Conservation (phyloP, 1,139 yeast genomes). For the Williopsis jadinii region DNA sequence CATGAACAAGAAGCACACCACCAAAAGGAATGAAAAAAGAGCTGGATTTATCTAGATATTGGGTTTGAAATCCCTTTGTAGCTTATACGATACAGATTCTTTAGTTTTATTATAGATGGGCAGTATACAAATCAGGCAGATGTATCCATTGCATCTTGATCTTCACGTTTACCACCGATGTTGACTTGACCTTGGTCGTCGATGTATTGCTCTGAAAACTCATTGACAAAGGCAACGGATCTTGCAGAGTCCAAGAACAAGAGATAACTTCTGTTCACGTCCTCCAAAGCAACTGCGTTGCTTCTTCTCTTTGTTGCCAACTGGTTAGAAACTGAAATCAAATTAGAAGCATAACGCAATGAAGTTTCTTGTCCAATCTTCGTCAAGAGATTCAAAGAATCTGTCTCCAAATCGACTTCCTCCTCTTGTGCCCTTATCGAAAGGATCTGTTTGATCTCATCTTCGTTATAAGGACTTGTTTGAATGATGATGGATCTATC, state of each 20-base stretch:
- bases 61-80: no score
- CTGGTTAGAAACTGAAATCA: conserved; percentile 84
- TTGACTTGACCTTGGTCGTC: conserved; percentile 65
- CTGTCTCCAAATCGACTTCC: conserved; percentile 78
- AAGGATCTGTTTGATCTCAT: conserved; percentile 80
- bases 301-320: conserved; percentile 78
- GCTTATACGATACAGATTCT: no score
- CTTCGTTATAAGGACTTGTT: conserved; percentile 67
- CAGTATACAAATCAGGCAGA: conserved; percentile 4
- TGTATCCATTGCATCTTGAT: conserved; percentile 4
- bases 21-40: not conserved
- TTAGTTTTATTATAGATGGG: no score
- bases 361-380: conserved; percentile 92
- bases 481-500: conserved; percentile 93
- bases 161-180: conserved; percentile 30
- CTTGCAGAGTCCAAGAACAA: conserved; percentile 84
- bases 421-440: conserved; percentile 94
- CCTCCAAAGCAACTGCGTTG: conserved; percentile 63
- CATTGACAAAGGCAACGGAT: conserved; percentile 74
- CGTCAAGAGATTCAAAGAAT: conserved; percentile 83
- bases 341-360: conserved; percentile 86
- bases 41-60: no score
- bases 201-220: conserved; percentile 59
- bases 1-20: conserved; percentile 1
- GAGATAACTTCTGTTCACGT: conserved; percentile 81